Evolutionary conservation across 352 stramenopile species (phyloP).

Genomic region (Globisporangium uncinulatum): DNA sequence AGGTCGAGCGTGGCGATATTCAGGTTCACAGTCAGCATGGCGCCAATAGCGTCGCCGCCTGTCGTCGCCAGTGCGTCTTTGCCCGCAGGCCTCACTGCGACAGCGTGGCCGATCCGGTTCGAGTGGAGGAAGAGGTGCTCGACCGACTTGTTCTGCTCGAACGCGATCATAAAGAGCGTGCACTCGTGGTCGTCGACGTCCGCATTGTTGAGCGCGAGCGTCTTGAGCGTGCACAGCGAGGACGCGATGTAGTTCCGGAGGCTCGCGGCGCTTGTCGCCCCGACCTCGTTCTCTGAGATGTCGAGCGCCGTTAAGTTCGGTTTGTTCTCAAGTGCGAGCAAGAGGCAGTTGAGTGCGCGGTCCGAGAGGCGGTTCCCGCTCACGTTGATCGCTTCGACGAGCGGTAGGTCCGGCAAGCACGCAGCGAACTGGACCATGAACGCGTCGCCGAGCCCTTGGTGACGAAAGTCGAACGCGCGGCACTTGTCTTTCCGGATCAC

Average conservation of each 20-base stretch:
- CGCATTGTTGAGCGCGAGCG: slow-evolving; percentile 45
- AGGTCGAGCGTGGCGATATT: slow-evolving; percentile 67
- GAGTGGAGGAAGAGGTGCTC: slow-evolving; percentile 48
- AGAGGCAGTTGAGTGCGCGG: slow-evolving; percentile 34
- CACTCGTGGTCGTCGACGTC: slow-evolving; percentile 65
- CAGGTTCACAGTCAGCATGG: slow-evolving; percentile 79
- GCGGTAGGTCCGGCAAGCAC: slow-evolving; percentile 51
- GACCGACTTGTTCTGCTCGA: slow-evolving; percentile 75
- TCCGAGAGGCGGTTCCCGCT: slow-evolving; percentile 55
- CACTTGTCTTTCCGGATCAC: slow-evolving; percentile 43
- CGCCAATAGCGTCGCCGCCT: slow-evolving; percentile 66
- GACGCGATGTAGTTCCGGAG: slow-evolving; percentile 61
- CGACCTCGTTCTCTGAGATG: slow-evolving; percentile 59
- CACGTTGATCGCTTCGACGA: slow-evolving; percentile 64
- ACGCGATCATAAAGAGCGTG: slow-evolving; percentile 54
- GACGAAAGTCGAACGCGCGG: slow-evolving; percentile 44
- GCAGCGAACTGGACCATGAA: slow-evolving; percentile 57
- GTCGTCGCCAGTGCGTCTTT: slow-evolving; percentile 17
- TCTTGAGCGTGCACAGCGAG: slow-evolving; percentile 50
- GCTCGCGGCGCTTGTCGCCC: slow-evolving; percentile 28
- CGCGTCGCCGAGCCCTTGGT: slow-evolving; percentile 54
- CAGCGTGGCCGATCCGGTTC: slow-evolving; percentile 69
- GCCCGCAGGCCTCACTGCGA: slow-evolving; percentile 15
- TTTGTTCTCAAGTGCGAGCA: slow-evolving; percentile 64
- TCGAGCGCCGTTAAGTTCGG: slow-evolving; percentile 51